Base-by-base conservation (phyloP, 192 early-diverging fungal species). In the Dispira simplex region DNA sequence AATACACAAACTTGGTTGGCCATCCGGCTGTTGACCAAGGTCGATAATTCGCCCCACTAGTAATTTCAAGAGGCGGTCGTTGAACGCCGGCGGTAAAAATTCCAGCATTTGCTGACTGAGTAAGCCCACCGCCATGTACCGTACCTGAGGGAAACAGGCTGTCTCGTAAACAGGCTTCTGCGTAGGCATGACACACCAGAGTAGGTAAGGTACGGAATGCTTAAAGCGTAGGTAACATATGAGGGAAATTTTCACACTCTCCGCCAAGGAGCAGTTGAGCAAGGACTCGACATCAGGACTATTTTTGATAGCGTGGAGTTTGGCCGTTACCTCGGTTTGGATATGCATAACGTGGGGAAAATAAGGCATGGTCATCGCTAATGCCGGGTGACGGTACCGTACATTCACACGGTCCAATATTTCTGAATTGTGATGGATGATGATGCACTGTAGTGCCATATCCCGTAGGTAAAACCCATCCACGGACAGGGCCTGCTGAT, bases 11-110 rank as follows among this genome's bases (percentile, higher is more conserved):
- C 82, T 71, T 62, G 62, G 73, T 49, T 81, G 83, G 64, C 81
- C 76, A 63, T 78, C 73, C 44, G 84, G 81, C 28, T 78, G 80
- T 39, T 66, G 68, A 54, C 82, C 79, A 62, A 78, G 79, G 60
- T 83, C 84, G 59, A 88, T 71, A 81, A 83, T 83, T 81, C 83
- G 83, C 65, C 84, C 85, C 70, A 85, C 82, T 48, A 90, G 80
- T 27, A 87, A 67, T 66, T 84, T 78, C 47, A 82, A 59, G 44
- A 88, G 66, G 51, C 84, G 74, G 70, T 85, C 79, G 65, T 85
- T 87, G 28, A 76, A 77, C 51, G 79, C 77, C 18, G 87, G 75
- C 65, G 85, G 83, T 27, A 88, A 72, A 46, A 82, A 72, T 64
- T 90, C 88, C 48, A 88, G 67, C n/a, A 88, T 65, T 45, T 79